Percentiles rank a stretch among this genome's conserved stretches.
These are phyloP conservation scores for Lanmaoa pseudosensibilis DNA, from an alignment of 768 basidiomycete genomes.

Conservation along the genomic window DNA sequence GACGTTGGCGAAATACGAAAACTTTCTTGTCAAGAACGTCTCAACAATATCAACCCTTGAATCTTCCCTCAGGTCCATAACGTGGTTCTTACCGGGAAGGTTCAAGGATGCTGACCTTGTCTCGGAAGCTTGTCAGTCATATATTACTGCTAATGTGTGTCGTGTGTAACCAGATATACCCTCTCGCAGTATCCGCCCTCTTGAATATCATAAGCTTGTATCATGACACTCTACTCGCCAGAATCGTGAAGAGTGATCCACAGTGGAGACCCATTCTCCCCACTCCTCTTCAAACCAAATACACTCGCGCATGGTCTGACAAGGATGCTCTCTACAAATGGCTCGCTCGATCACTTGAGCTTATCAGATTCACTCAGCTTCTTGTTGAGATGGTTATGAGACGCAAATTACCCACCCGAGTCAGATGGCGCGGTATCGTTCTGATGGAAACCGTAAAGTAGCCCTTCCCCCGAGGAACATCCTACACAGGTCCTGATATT, in stretches of 20 bases:
- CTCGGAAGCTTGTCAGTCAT: conserved; percentile 84
- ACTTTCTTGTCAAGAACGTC: conserved; percentile 81
- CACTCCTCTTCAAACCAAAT: conserved; percentile 78
- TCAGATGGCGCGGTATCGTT: conserved; percentile 75
- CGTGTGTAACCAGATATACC: conserved; percentile 15
- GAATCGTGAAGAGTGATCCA: conserved; percentile 60
- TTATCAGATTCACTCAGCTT: conserved; percentile 79
- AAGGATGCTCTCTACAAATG: conserved; percentile 71
- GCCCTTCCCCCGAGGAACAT: conserved; percentile 24
- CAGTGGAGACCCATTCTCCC: conserved; percentile 77
- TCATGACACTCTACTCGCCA: conserved; percentile 88
- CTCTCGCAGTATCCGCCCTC: conserved; percentile 71
- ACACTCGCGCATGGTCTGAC: conserved; percentile 84
- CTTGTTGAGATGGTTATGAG: conserved; percentile 86
- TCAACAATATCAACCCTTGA: conserved; percentile 86
- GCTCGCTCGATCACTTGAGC: conserved; percentile 71
- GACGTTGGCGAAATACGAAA: conserved; percentile 71
- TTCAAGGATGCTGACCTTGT: conserved; percentile 98
- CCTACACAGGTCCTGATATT: conserved; percentile 5
- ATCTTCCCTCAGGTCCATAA: conserved; percentile 82
- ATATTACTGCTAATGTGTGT: conserved; percentile 10
- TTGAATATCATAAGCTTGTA: conserved; percentile 90
- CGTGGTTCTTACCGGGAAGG: conserved; percentile 94
- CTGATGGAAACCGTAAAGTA: conserved; percentile 85
- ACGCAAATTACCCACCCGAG: conserved; percentile 62